Evolutionary conservation across 2,329 filamentous ascomycete species (phyloP).

Genomic region (Leptosphaerulina australis): DNA sequence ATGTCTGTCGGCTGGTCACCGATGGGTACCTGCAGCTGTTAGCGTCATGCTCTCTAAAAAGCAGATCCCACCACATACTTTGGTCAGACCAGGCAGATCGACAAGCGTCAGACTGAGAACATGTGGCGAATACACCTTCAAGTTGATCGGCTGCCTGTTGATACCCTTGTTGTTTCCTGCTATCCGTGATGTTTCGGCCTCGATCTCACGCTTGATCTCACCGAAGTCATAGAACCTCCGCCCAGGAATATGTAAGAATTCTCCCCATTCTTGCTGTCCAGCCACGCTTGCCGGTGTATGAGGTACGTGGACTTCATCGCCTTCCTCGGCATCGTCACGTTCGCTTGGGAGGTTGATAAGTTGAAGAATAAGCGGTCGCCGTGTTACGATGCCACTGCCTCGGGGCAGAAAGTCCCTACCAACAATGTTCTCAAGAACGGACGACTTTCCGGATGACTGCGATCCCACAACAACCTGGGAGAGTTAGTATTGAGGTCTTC

Average conservation of each 20-base stretch:
- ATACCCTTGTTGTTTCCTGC: constrained; percentile 98
- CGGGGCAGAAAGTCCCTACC: constrained; percentile 95
- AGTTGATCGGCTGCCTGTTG: constrained; percentile 94
- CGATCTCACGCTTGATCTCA: constrained; percentile 94
- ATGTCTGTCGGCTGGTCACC: constrained; percentile 97
- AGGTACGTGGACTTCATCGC: constrained; percentile 69
- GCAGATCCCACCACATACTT: constrained; percentile 61
- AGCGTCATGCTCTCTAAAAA: constrained; percentile 26
- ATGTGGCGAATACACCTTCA: constrained; percentile 97
- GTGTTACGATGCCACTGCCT: constrained; percentile 94
- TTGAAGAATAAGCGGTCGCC: constrained; percentile 92
- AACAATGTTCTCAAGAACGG: constrained; percentile 98
- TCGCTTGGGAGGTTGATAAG: constrained; percentile 92
- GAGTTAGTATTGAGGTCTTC: constrained; percentile 23
- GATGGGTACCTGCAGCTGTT: constrained; percentile 75
- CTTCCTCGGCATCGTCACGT: constrained; percentile 69
- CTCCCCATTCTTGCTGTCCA: constrained; percentile 78
- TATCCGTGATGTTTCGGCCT: constrained; percentile 93
- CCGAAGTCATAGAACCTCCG: constrained; percentile 88
- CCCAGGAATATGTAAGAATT: constrained; percentile 94
- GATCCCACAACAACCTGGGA: constrained; percentile 95
- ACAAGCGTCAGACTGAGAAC: constrained; percentile 96
- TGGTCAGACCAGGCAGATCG: constrained; percentile 93
- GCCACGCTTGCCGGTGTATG: constrained; percentile 78
- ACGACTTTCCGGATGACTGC: constrained; percentile 97